Evolutionary conservation across 306 rosid genomes (phyloP), one percentile per base, ranked within the genome.

Genomic region (Pueraria montana): DNA sequence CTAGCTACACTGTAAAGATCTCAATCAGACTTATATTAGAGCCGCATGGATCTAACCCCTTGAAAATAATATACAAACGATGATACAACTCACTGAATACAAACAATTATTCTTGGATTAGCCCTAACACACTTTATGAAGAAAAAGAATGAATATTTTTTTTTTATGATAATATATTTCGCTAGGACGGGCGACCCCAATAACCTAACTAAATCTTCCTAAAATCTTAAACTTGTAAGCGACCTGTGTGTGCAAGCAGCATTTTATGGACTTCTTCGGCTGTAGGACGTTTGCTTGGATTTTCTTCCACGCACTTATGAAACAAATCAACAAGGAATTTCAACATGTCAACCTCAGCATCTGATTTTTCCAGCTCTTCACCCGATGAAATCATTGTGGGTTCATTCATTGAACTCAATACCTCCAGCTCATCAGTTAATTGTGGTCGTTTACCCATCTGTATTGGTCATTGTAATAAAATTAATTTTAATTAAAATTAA

Each of bases 311-410:
- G 74, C 99, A 96, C 71, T 80, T 89, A 72, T 50, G 88, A 74
- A 91, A 96, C 87, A 96, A 84, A 67, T 94, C 90, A 64, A 94
- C 90, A 50, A 92, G 97, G 83, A 94, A 92, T 46, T 80, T 75
- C 78, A 86, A 40, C 11, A 59, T 43, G 43, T 77, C 91, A 18
- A 48, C 63, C 61, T 90, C 90, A 0, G 82, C 75, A 64, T 89
- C 88, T 63, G 89, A 84, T 56, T 78, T 83, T 27, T 86, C 90
- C 40, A 61, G 81, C 71, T 84, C 92, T 26, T 79, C 88, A 38
- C 83, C 85, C 30, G 98, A 90, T 85, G 81, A 97, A 74, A 88
- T 69, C 92, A 88, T 85, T 46, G 91, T 70, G 75, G 96, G 90
- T 78, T 88, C 88, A 32, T 81, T 66, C 46, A 64, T n/a, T 38